Conservation (phyloP, 1,139 yeast species). For the Taphrina sp. region DNA sequence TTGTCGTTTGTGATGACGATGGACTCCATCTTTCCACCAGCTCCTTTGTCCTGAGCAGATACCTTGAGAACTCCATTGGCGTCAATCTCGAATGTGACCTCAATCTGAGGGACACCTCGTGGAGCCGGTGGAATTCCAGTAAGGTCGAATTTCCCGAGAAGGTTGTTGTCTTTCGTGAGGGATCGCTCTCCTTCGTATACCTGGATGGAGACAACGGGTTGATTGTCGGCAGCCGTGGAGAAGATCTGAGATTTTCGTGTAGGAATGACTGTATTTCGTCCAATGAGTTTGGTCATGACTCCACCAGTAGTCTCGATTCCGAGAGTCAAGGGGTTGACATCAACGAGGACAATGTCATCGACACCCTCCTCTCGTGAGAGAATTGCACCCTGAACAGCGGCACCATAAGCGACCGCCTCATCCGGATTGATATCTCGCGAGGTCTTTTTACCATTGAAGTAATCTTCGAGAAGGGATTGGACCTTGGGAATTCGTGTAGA, state of each 20-base stretch:
- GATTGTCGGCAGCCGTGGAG: constrained; percentile 96
- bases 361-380: constrained; percentile 80
- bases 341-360: constrained; percentile 82
- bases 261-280: constrained; percentile 96
- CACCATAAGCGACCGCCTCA: constrained; percentile 97
- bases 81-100: constrained; percentile 90
- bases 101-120: constrained; percentile 97
- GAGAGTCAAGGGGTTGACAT: constrained; percentile 88
- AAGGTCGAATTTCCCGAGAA: constrained; percentile 92
- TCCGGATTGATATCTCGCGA: constrained; percentile 96
- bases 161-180: constrained; percentile 89
- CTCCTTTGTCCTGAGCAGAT: constrained; percentile 91
- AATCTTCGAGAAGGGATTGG: constrained; percentile 81
- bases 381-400: constrained; percentile 97
- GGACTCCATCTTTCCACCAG: constrained; percentile 84
- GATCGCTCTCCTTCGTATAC: constrained; percentile 98
- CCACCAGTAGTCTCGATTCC: constrained; percentile 99
- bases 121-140: constrained; percentile 97
- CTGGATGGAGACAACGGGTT: constrained; percentile 93
- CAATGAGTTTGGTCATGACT: constrained; percentile 94
- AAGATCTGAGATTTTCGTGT: constrained; percentile 94
- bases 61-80: constrained; percentile 96
- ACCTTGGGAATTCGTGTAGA: constrained; percentile 98
- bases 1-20: constrained; percentile 94
- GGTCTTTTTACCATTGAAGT: constrained; percentile 89